Evolutionary conservation across 495 filamentous ascomycete genomes (phyloP).

Genomic region (Xylaria castorea): DNA sequence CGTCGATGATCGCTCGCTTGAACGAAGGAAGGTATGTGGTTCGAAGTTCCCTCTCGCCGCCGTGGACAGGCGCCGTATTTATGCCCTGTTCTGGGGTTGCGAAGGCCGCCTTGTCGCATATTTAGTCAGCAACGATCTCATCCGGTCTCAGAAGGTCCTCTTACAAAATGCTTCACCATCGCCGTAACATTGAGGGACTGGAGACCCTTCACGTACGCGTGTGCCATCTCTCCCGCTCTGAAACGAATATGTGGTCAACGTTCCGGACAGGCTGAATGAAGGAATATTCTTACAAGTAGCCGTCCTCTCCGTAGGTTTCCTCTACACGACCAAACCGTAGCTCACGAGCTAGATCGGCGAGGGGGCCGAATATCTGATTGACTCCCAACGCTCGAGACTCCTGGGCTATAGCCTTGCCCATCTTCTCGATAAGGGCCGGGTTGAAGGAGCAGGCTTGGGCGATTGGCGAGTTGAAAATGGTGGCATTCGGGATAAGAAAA

Average conservation of each 20-base stretch:
- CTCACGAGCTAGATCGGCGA: conserved; percentile 71
- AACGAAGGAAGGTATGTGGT: conserved; percentile 72
- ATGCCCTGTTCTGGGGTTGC: conserved; percentile 71
- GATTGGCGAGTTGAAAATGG: conserved; percentile 78
- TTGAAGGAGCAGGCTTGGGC: conserved; percentile 72
- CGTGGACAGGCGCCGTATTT: conserved; percentile 72
- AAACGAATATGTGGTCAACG: neutral
- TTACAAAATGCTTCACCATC: conserved; percentile 72
- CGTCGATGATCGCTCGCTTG: conserved; percentile 72
- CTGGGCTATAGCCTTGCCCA: conserved; percentile 65
- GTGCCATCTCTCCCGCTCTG: conserved; percentile 60
- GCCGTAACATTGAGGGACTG: conserved; percentile 69
- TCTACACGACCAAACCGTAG: conserved; percentile 73
- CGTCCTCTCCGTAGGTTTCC: conserved; percentile 72
- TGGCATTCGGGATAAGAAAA: conserved; percentile 71
- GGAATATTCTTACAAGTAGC: conserved; percentile 52
- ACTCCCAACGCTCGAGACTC: conserved; percentile 69
- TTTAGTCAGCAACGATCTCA: conserved; percentile 1
- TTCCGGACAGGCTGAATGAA: neutral
- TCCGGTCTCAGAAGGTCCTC: neutral
- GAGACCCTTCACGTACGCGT: conserved; percentile 64
- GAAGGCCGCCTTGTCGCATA: conserved; percentile 54
- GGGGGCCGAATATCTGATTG: conserved; percentile 72
- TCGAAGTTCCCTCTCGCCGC: conserved; percentile 69
- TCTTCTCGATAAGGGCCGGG: conserved; percentile 62